These are phyloP conservation scores for Rhizopogon roseolus DNA, from an alignment of 768 basidiomycete species.

Conservation along the genomic window DNA sequence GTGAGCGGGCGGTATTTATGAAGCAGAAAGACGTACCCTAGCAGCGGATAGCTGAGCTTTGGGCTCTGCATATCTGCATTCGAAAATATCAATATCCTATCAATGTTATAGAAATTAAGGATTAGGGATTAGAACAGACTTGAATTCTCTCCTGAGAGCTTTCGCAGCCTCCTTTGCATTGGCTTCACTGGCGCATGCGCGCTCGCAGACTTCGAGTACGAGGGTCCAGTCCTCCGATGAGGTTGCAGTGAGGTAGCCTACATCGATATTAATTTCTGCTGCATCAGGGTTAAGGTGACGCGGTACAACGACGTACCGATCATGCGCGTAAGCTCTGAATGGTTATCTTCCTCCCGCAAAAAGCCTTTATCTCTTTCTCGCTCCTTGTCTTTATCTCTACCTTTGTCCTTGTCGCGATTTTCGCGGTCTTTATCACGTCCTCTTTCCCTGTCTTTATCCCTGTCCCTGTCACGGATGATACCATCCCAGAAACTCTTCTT, in stretches of 20 bases:
- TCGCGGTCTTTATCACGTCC: constrained; percentile 10
- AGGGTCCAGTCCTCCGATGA: constrained; percentile 79
- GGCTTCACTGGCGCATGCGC: constrained; percentile 64
- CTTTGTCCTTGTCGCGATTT: constrained; percentile 8
- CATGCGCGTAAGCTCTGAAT: constrained; percentile 61
- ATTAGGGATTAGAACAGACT: constrained; percentile 36
- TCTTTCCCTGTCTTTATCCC: constrained; percentile 24
- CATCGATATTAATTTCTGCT: neutral
- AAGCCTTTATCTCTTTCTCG: constrained; percentile 20
- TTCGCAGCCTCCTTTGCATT: constrained; percentile 83
- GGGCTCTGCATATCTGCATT: constrained; percentile 64
- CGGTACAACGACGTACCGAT: constrained; percentile 45
- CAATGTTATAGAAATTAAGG: constrained; percentile 3
- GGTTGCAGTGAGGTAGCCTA: constrained; percentile 73
- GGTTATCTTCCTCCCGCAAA: constrained; percentile 40
- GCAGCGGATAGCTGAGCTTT: constrained; percentile 73
- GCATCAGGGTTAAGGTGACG: neutral
- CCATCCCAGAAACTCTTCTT: constrained; percentile 53
- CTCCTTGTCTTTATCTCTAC: constrained; percentile 34
- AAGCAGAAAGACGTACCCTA: constrained; percentile 39
- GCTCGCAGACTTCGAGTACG: constrained; percentile 82
- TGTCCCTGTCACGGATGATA: constrained; percentile 30
- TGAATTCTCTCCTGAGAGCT: constrained; percentile 82
- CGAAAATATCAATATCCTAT: neutral
- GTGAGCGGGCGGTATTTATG: neutral